Base-by-base conservation (phyloP, 2,329 filamentous ascomycete genomes). In the Fusarium falciforme region DNA sequence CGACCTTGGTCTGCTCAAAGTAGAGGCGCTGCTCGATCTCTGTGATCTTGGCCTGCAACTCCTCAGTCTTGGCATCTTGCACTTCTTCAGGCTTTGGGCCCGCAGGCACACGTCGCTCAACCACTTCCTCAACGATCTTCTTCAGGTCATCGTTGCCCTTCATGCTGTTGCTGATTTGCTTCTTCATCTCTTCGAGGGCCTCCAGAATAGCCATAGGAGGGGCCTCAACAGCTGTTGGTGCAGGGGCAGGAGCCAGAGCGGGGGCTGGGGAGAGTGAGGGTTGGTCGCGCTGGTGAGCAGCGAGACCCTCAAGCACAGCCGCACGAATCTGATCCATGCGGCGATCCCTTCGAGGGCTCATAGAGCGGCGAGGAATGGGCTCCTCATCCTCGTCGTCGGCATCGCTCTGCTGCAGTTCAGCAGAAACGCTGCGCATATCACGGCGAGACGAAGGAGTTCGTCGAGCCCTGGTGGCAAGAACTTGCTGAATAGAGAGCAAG, bases 311-410 rank as follows among this genome's bases (percentile, higher is more conserved):
- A 63, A 92, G 84, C 29, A 96, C 88, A 49, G 90, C 90, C 27
- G 86, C 85, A 63, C 92, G 92, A 73, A 99, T 94, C 81, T 96
- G 94, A 67, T 98, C 95, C 77, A 95, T 83, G 76, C 91, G 94
- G 77, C 92, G 92, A 79, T 97, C 94, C 70, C 92, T 89, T 66
- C 90, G 89, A 20, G 95, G 94, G 76, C 95, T 98, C 76, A 92
- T 88, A 7, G 93, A 93, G 61, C 94, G 91, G 80, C 90, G 87
- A 71, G 87, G 84, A 68, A 84, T 71, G 64, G 90, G 88, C 66
- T 92, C 93, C 25, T 98, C 95, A 74, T 97, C 95, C 79, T 98
- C 95, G 71, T 98, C 95, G 80, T 98, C 96, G 12, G 96, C 96
- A 83, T 98, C 96, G 80, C 96, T 98, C 68, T 97, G 91, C 57